Base-by-base conservation (phyloP, 2,329 filamentous ascomycete species). In the Fusarium floridanum region DNA sequence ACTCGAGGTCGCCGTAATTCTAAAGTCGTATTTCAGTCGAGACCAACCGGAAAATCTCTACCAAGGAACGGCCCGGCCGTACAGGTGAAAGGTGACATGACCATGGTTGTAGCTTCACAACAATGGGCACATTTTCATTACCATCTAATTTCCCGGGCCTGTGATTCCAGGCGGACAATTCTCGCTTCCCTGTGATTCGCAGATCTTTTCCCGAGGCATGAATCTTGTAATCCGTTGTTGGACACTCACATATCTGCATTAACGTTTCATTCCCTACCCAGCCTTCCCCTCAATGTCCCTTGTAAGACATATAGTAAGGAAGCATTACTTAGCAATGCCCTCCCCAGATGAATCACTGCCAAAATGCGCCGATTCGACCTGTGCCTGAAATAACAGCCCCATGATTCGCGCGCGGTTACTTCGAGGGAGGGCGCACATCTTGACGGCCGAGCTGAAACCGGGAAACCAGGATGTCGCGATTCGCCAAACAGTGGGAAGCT, bases 61-160 rank as follows among this genome's bases (percentile, higher is more conserved):
- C 16, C 20, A 34, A 24, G 32, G 12, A 24, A 48, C 22, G 22
- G 39, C 10, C 22, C 48, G 27, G 20, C 48, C 37, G 27, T 43
- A 37, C 37, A 12, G 36, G 6, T 43, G 36, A 53, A 36, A 64
- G 34, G 37, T 57, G 37, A 45, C 50, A 45, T 27, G 61, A 64
- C 24, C 48, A 20, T 43, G 27, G 34, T 43, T 17, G 48, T 64
- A 29, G 9, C 37, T 39, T 63, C 61, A 55, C 34, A 20, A 29
- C 48, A 56, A 64, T 64, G 36, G 61, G 36, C 61, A 64, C 61
- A 55, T 32, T 59, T 29, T 56, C 14, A 56, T 45, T 16, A 56
- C 48, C 48, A 57, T 64, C 48, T 64, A 34, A 64, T 57, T 36
- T 64, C 50, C 50, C 62, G 12, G 37, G 16, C 48, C 62, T 57